Base-by-base conservation (phyloP, 2,329 filamentous ascomycete species). In the Simplicillium aogashimaense region DNA sequence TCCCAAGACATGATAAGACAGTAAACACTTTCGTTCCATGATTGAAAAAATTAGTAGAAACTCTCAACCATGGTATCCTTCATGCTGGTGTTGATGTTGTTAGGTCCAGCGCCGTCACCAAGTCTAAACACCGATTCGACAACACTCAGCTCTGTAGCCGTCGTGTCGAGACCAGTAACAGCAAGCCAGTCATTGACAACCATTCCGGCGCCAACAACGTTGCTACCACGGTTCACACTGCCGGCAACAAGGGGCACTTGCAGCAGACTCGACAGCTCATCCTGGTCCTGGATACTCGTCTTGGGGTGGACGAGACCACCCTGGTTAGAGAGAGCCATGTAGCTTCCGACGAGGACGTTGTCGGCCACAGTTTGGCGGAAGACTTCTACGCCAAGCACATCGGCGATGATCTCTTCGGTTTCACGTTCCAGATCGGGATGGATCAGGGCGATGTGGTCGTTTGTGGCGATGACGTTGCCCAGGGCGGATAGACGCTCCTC, bases 21-120 rank as follows among this genome's bases (percentile, higher is more conserved):
- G 35, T 14, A 36, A 36, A 16, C 35, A 20, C 20, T 16, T n/a
- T n/a, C n/a, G 9, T 6, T 6, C 20, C 5, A 25, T 5, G 20
- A 9, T 25, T 9, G 20, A 25, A 5, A 25, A 25, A 28, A 54
- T 74, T 74, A 98, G 71, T 98, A 98, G 70, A 97, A 98, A 55
- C 86, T 94, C 72, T 98, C 92, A 46, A 98, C 92, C 78, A 98
- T 94, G 50, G 88, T 92, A 63, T 97, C 90, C 77, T 95, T 97
- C 71, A 95, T 81, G 52, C 69, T 81, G 39, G 81, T 84, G 61
- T 86, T 86, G 67, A 90, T 87, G 53, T 77, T 81, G 55, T 78
- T 78, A 38, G 87, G 82, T 7, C 78, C 86, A 50, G 80, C 74
- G 40, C 86, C 88, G 70, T 97, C 90, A 47, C 89, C 89, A 36